Base-by-base conservation (phyloP, 192 early-diverging fungal species). In the Rhizophagus clarus region DNA sequence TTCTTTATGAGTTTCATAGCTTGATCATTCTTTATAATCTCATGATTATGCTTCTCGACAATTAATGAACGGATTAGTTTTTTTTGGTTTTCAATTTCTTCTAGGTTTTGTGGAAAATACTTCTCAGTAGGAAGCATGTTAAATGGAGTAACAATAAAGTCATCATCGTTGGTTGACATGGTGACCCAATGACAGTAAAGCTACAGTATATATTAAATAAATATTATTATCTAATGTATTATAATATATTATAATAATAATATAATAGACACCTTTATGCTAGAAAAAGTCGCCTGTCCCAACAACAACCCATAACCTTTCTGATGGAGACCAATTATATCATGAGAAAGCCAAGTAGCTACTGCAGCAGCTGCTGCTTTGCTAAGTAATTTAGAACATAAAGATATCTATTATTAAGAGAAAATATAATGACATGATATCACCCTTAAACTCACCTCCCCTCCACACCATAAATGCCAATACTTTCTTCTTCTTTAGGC, bases 141-240 rank as follows among this genome's bases (percentile, higher is more conserved):
- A 31, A 64, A 64, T 11, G 63, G 63, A 28, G 26, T 64, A 28
- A 64, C 26, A 26, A 28, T 64, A 64, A 64, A 64, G 24, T 64
- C 28, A 28, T 64, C 63, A 0, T 64, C 26, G 9, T 31, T 8
- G 4, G 28, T 64, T 12, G 63, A 64, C 63, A 64, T 64, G 28
- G 63, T 64, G 26, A 28, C 63, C 63, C 63, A 64, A 64, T 64
- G 63, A 28, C 63, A 64, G 31, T 64, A 64, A 26, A 64, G 24
- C 62, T 64, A 64, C 28, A 24, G 0, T 7, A 64, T 14, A 64
- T 28, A 64, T 64, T 26, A 26, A 64, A 24, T 64, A 2, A 28
- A n/a, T n/a, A n/a, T n/a, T n/a, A n/a, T n/a, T n/a, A n/a, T n/a
- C n/a, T n/a, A n/a, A n/a, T n/a, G n/a, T n/a, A n/a, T n/a, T n/a